These are phyloP conservation scores for Pseudogymnoascus sp. DNA, from an alignment of 2,329 filamentous ascomycete genomes.

Conservation along the genomic window DNA sequence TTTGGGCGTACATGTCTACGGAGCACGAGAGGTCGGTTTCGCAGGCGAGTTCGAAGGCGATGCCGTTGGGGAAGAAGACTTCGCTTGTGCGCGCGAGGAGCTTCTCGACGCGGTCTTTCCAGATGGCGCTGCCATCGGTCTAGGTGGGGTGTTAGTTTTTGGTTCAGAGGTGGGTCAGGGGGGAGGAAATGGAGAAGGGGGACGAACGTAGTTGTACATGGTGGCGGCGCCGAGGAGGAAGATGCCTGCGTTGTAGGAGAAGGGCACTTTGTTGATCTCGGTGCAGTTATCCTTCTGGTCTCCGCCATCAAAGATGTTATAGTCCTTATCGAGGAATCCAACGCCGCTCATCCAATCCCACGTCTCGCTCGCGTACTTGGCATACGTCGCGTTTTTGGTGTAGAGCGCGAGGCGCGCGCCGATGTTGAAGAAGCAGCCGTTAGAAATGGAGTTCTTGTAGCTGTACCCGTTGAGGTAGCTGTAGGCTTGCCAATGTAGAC, in stretches of 20 bases:
- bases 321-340: constrained; percentile 50
- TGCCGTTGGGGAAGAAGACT: constrained; percentile 51
- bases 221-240: constrained; percentile 53
- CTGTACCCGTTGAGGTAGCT: constrained; percentile 72
- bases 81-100: constrained; percentile 44
- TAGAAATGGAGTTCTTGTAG: constrained; percentile 64
- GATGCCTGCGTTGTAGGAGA: constrained; percentile 63
- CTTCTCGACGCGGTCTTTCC: constrained; percentile 52
- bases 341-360: constrained; percentile 62
- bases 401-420: constrained; percentile 65
- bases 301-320: constrained; percentile 54
- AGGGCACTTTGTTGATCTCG: constrained; percentile 54
- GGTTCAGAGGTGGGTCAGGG: not conserved
- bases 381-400: constrained; percentile 70
- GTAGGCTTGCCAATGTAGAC: constrained; percentile 79
- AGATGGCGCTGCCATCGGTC: constrained; percentile 34
- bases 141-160: constrained; percentile 10
- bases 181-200: not conserved
- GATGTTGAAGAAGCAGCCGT: constrained; percentile 55
- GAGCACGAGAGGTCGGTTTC: constrained; percentile 55
- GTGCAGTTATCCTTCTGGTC: constrained; percentile 52
- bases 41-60: constrained; percentile 61
- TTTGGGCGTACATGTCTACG: constrained; percentile 56
- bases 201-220: constrained; percentile 41
- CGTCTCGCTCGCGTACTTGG: constrained; percentile 66